Base-by-base conservation (phyloP, 768 basidiomycete genomes). In the Mrakia frigida region DNA sequence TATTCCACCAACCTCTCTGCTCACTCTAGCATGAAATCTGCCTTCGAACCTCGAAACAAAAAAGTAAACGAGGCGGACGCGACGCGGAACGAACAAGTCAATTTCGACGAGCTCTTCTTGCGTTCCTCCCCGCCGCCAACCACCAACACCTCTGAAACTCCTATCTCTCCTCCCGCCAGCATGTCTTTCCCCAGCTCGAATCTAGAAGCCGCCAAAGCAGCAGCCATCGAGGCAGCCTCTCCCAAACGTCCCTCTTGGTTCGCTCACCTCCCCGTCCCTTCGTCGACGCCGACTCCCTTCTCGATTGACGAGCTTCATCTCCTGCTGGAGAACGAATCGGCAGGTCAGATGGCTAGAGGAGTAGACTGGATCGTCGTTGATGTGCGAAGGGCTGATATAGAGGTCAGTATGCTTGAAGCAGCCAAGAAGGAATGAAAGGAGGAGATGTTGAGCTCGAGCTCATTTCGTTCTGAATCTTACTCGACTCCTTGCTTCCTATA, bases 341-440 rank as follows among this genome's bases (percentile, higher is more conserved):
- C 78, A 9, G 52, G 31, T 2, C 50, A 72, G 35, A 16, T 70
- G 21, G 53, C 35, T 13, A 16, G 52, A 14, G 79, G 78, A 7
- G 74, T 74, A 23, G 83, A 83, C 70, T 84, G 80, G 71, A 53
- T 86, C 10, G 81, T 85, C 31, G 82, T 86, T 16, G 85, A 86
- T 73, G 83, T 84, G 1, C 79, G 85, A 23, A 78, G 84, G 59
- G 82, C 81, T 6, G 85, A 86, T 70, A 82, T 85, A 67, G 85
- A 86, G 76, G 85, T 85, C 50, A 56, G 82, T 71, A 7, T 21
- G 5, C 46, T 2, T 6, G 6, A 41, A 41, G 39, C 39, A 6
- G 9, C 52, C 25, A 68, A 14, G 28, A 10, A 39, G 37, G 35
- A 13, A n/a, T 2, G 23, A 11, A 16, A 67, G 16, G 35, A 33